Evolutionary conservation across 2,329 filamentous ascomycete genomes (phyloP).

Genomic region (Fusarium subglutinans): DNA sequence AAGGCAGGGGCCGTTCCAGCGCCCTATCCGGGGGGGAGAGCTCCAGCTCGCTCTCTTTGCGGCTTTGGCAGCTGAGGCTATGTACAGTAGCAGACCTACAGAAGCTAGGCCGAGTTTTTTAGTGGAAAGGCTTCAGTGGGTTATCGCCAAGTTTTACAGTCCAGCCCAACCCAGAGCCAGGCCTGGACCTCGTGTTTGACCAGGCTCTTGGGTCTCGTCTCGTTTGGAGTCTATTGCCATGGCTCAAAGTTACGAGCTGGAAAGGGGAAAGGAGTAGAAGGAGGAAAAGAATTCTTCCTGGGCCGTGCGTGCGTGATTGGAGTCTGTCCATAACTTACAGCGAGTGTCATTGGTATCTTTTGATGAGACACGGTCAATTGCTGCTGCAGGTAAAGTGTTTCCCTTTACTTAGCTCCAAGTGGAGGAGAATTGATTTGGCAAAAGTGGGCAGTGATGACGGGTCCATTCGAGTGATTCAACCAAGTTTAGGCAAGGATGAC

Average conservation of each 20-base stretch:
- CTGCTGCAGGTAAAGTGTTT: slow-evolving; percentile 36
- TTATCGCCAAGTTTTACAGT: slow-evolving; percentile 10
- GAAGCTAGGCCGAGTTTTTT: background rate
- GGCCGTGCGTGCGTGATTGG: slow-evolving; percentile 1
- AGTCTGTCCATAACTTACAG: background rate
- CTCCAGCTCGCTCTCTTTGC: too few relatives aligned
- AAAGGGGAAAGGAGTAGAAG: slow-evolving; percentile 9
- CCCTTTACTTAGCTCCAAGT: slow-evolving; percentile 15
- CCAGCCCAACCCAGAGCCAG: slow-evolving; percentile 1
- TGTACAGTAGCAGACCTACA: background rate
- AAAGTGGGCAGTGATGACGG: slow-evolving; percentile 32
- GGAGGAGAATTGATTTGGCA: slow-evolving; percentile 14
- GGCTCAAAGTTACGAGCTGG: background rate
- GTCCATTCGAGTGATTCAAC: slow-evolving; percentile 14
- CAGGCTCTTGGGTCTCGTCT: slow-evolving; percentile 1
- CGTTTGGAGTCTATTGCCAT: slow-evolving; percentile 18
- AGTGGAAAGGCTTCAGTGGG: background rate
- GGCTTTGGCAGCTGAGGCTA: slow-evolving; percentile 3
- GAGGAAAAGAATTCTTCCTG: background rate
- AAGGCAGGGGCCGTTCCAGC: slow-evolving; percentile 24
- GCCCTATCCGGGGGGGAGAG: too few relatives aligned
- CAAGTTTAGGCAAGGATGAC: slow-evolving; percentile 11
- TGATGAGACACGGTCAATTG: slow-evolving; percentile 4
- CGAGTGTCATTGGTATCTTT: background rate
- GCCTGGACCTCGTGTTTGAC: slow-evolving; percentile 6